These are phyloP conservation scores for Mycena epipterygia DNA, from an alignment of 768 basidiomycete species.

Conservation along the genomic window DNA sequence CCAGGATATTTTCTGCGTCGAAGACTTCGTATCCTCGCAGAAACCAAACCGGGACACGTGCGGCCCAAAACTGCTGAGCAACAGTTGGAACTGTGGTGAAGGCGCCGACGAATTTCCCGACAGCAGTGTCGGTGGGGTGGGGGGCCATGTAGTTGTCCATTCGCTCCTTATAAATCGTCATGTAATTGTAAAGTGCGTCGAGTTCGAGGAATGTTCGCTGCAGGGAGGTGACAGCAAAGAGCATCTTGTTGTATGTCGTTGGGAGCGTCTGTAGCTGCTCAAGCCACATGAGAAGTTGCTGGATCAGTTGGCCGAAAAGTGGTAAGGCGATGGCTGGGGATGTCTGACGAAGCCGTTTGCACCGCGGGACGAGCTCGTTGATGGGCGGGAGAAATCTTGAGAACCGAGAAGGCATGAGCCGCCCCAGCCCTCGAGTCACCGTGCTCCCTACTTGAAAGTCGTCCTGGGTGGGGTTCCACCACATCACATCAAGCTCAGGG, in stretches of 20 bases:
- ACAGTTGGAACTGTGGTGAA: neutral
- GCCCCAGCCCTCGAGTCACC: neutral
- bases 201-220: conserved; percentile 1
- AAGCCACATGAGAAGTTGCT: neutral
- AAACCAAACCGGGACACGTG: neutral
- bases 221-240: conserved; percentile 7
- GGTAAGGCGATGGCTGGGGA: neutral
- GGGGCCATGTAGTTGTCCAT: neutral
- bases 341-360: neutral
- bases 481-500: too few species aligned
- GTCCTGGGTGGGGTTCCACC: too few species aligned
- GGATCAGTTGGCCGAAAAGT: neutral
- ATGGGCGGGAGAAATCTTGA: neutral
- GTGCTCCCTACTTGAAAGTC: too few species aligned
- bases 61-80: neutral
- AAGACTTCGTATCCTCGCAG: neutral
- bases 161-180: too few species aligned
- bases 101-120: neutral
- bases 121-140: neutral
- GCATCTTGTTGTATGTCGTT: neutral
- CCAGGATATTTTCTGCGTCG: conserved; percentile 1
- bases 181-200: neutral
- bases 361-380: neutral
- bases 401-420: neutral
- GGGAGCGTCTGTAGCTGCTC: conserved; percentile 8